Conservation (phyloP, 1,139 yeast species). For the Hansenula sp. region DNA sequence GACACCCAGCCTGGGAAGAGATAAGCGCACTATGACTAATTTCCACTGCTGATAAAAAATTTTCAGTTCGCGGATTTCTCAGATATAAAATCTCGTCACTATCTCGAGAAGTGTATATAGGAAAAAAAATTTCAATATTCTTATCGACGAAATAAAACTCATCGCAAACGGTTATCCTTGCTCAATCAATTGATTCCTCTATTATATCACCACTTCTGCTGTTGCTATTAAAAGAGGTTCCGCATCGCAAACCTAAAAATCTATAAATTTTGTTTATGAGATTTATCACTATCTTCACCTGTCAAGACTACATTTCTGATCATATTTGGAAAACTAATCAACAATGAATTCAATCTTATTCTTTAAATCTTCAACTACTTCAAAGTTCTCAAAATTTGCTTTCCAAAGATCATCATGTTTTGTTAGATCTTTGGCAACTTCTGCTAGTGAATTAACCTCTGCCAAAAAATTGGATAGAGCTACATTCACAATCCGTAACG, state of each 20-base stretch:
- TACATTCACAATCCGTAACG: constrained; percentile 85
- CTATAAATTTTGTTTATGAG: constrained; percentile 17
- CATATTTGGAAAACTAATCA: constrained; percentile 49
- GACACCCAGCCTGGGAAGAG: too few species aligned
- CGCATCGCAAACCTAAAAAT: not conserved
- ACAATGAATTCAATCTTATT: constrained; percentile 14
- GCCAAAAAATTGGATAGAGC: constrained; percentile 59
- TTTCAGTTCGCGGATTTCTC: not conserved
- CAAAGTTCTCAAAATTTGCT: constrained; percentile 11
- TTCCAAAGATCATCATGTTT: constrained; percentile 20
- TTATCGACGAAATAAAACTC: too few species aligned
- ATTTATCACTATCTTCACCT: constrained; percentile 26
- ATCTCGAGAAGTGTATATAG: too few species aligned
- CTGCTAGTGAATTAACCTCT: constrained; percentile 33
- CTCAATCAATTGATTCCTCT: not conserved
- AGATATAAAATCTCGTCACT: too few species aligned
- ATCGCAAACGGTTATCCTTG: not conserved
- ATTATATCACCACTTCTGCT: not conserved
- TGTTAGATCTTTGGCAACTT: constrained; percentile 36
- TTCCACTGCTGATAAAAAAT: not conserved
- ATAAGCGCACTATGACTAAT: not conserved
- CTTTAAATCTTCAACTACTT: constrained; percentile 14
- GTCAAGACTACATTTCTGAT: constrained; percentile 43
- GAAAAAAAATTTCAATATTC: too few species aligned
- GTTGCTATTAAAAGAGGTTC: not conserved